phyloP scores from a whole-genome alignment of 331 rosid genomes.

The Telfairia occidentalis region DNA sequence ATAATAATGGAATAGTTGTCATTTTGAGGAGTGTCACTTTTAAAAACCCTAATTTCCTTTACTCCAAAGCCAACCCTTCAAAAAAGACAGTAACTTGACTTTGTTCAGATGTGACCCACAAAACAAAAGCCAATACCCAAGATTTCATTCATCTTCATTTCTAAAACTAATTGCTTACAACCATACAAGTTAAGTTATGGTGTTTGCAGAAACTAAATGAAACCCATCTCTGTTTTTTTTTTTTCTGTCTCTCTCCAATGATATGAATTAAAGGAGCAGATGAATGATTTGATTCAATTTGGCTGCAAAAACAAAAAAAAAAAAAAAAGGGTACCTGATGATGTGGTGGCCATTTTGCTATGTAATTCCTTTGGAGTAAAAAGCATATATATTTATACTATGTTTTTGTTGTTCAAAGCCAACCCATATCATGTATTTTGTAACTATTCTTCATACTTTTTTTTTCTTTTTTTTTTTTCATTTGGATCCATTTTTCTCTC shows the following conservation, averaged over 20 bases:
- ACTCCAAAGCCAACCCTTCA: slow-evolving; percentile 48
- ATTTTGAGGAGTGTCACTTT: slow-evolving; percentile 23
- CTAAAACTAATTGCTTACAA: neutral
- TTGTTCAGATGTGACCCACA: neutral
- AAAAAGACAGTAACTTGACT: neutral
- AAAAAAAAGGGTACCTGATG: too few relatives aligned
- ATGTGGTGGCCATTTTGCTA: neutral
- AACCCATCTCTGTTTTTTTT: neutral
- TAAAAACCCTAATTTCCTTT: slow-evolving; percentile 34
- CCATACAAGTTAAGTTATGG: neutral
- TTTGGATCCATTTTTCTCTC: neutral
- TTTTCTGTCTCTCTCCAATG: neutral
- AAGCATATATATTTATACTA: neutral
- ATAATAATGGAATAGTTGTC: slow-evolving; percentile 12
- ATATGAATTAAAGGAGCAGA: neutral
- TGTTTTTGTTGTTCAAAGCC: slow-evolving; percentile 5
- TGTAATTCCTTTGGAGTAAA: neutral
- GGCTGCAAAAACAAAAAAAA: neutral
- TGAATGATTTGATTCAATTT: neutral
- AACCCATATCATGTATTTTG: neutral
- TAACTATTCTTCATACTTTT: neutral
- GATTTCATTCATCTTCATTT: neutral
- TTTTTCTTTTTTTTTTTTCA: neutral
- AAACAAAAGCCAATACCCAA: neutral
- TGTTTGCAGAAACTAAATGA: neutral